Conservation (phyloP, 164 flowering plant species). For the grape (Vitis vinifera) region DNA sequence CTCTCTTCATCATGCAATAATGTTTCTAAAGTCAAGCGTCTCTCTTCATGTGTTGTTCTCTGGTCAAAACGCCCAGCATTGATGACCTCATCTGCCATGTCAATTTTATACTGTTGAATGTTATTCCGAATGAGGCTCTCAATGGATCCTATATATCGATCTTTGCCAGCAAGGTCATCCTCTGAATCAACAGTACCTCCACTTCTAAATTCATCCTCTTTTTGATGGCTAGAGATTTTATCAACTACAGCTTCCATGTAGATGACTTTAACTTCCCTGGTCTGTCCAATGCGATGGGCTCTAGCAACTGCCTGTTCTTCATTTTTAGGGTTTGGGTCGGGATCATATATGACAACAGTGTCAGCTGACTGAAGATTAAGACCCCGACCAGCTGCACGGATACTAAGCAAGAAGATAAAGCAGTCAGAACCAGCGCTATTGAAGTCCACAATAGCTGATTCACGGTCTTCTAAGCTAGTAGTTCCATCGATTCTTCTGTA, state of each 20-base stretch:
- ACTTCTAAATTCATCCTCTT: slow-evolving; percentile 83
- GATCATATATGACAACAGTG: slow-evolving; percentile 96
- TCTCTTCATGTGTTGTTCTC: slow-evolving; percentile 97
- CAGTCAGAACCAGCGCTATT: slow-evolving; percentile 76
- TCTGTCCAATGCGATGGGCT: slow-evolving; percentile 98
- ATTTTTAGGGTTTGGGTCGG: slow-evolving; percentile 98
- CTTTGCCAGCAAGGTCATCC: slow-evolving; percentile 99
- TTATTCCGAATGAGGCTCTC: slow-evolving; percentile 95
- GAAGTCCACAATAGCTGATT: slow-evolving; percentile 93
- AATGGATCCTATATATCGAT: slow-evolving; percentile 95
- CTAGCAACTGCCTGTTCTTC: slow-evolving; percentile 99
- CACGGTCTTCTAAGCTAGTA: slow-evolving; percentile 96
- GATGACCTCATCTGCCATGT: slow-evolving; percentile 99
- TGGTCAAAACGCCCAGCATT: slow-evolving; percentile 99
- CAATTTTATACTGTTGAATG: slow-evolving; percentile 98
- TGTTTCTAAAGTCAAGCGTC: slow-evolving; percentile 88
- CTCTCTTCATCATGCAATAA: slow-evolving; percentile 97
- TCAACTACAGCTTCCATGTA: slow-evolving; percentile 98
- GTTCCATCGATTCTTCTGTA: slow-evolving; percentile 97
- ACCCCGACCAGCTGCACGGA: slow-evolving; percentile 99
- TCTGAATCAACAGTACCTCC: slow-evolving; percentile 83
- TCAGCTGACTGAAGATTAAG: slow-evolving; percentile 98
- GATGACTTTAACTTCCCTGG: slow-evolving; percentile 92
- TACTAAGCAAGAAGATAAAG: slow-evolving; percentile 95
- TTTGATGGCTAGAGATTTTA: slow-evolving; percentile 80